A percentile compares a stretch with the other conserved stretches of the same genome.
Evolutionary conservation across 306 rosid genomes (phyloP).

Genomic region (Malus sieversii): DNA sequence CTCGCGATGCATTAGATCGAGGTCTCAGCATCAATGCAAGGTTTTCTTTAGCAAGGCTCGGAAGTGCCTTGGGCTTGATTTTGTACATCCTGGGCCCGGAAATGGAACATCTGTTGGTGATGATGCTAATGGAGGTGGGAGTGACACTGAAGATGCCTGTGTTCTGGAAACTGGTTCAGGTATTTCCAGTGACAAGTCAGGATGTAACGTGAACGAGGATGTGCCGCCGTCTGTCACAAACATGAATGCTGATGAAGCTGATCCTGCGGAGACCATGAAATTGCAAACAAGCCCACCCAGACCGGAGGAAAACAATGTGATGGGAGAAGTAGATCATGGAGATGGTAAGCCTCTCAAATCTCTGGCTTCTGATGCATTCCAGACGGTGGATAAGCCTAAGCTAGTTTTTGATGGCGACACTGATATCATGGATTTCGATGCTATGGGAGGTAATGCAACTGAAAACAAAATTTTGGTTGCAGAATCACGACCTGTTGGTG

Average conservation of each 20-base stretch:
- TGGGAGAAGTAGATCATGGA: constrained; percentile 15
- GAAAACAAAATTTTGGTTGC: constrained; percentile 24
- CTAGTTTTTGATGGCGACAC: constrained; percentile 19
- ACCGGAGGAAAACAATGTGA: constrained; percentile 29
- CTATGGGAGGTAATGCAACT: constrained; percentile 21
- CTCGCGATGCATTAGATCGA: constrained; percentile 62
- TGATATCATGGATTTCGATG: constrained; percentile 11
- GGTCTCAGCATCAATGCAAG: constrained; percentile 79
- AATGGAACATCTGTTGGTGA: constrained; percentile 46
- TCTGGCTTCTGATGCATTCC: constrained; percentile 30
- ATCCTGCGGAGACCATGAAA: constrained; percentile 32
- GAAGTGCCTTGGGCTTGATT: constrained; percentile 80
- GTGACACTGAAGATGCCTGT: constrained; percentile 71
- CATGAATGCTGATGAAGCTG: constrained; percentile 33
- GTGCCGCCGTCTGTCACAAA: constrained; percentile 31
- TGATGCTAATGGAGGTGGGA: constrained; percentile 60
- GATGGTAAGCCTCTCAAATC: constrained; percentile 19
- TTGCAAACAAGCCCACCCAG: constrained; percentile 28
- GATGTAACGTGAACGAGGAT: constrained; percentile 48
- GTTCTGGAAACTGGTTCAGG: constrained; percentile 48
- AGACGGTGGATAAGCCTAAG: constrained; percentile 27
- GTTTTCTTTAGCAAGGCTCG: constrained; percentile 90
- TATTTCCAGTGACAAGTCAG: constrained; percentile 45
- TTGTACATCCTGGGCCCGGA: constrained; percentile 37
- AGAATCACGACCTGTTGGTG: constrained; percentile 21